These are phyloP conservation scores for Ramularia collo-cygni DNA, from an alignment of 2,329 filamentous ascomycete species.

Conservation along the genomic window DNA sequence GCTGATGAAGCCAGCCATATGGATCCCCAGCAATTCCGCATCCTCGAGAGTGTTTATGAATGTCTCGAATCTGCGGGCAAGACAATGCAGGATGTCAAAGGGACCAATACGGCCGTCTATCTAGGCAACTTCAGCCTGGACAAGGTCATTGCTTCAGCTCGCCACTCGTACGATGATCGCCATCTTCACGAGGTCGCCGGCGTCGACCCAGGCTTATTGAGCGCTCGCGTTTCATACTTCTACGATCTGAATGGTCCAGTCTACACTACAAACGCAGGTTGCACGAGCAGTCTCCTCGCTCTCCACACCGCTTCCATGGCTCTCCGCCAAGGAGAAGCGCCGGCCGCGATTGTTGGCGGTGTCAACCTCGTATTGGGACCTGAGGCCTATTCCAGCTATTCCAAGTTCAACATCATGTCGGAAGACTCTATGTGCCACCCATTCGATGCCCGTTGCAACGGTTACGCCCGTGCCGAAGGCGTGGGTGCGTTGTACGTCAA, in stretches of 20 bases:
- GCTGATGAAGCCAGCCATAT: conserved; percentile 12
- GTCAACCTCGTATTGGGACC: conserved; percentile 6
- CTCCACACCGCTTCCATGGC: neutral
- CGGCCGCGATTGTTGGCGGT: neutral
- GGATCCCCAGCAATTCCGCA: conserved; percentile 18
- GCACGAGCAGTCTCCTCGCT: neutral
- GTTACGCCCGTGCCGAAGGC: conserved; percentile 1
- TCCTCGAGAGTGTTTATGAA: conserved; percentile 12
- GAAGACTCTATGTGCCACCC: neutral
- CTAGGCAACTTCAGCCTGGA: conserved; percentile 9
- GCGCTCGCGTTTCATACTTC: neutral
- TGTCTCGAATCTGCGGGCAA: conserved; percentile 9
- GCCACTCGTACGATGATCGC: conserved; percentile 1
- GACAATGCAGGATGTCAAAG: conserved; percentile 2
- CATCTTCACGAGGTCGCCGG: conserved; percentile 1
- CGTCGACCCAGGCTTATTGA: neutral
- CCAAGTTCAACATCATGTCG: conserved; percentile 2
- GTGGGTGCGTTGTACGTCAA: conserved; percentile 1
- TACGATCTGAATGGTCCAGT: conserved; percentile 5
- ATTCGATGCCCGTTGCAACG: neutral
- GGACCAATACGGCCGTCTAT: conserved; percentile 7
- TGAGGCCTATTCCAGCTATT: conserved; percentile 2
- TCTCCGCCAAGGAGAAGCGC: neutral
- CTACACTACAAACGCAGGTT: neutral
- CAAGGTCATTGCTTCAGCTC: neutral